Evolutionary conservation across 495 filamentous ascomycete species (phyloP).

Genomic region (Tuber microsphaerosporum): DNA sequence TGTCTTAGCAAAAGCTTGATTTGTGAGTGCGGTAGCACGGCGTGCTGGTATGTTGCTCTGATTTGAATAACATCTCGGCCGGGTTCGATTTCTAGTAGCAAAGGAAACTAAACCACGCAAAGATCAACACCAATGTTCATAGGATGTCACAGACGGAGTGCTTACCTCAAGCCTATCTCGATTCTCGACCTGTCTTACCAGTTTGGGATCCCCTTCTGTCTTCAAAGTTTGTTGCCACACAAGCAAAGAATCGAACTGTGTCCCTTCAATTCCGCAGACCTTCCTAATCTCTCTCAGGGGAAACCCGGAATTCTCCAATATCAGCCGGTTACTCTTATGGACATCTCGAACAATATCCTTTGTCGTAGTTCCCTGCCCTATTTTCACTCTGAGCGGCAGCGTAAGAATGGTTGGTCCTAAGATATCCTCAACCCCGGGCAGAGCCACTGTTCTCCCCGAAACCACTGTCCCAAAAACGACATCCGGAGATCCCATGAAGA

Average conservation of each 20-base stretch:
- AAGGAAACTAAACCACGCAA: conserved; percentile 51
- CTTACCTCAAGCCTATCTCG: conserved; percentile 55
- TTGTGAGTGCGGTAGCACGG: conserved; percentile 49
- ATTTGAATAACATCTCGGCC: conserved; percentile 42
- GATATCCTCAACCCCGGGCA: conserved; percentile 60
- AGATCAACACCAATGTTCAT: conserved; percentile 15
- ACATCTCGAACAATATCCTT: conserved; percentile 54
- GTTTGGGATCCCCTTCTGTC: conserved; percentile 31
- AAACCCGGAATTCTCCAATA: conserved; percentile 53
- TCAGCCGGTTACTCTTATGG: conserved; percentile 55
- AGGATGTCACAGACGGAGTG: background rate
- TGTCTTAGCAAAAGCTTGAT: conserved; percentile 52
- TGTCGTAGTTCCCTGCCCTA: conserved; percentile 45
- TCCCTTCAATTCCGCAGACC: conserved; percentile 47
- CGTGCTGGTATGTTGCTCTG: conserved; percentile 50
- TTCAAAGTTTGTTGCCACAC: conserved; percentile 68
- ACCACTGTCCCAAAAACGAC: conserved; percentile 67
- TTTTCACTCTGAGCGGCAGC: conserved; percentile 57
- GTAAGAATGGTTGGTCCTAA: conserved; percentile 66
- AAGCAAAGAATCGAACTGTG: conserved; percentile 63
- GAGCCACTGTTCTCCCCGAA: conserved; percentile 63
- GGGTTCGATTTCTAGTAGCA: conserved; percentile 67
- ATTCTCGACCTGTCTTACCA: conserved; percentile 50
- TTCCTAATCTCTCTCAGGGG: conserved; percentile 62
- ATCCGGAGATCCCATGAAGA: conserved; percentile 58